Percentiles rank a stretch among this genome's conserved stretches.
Evolutionary conservation across 495 filamentous ascomycete genomes (phyloP).

Genomic region (Xylaria nigripes): DNA sequence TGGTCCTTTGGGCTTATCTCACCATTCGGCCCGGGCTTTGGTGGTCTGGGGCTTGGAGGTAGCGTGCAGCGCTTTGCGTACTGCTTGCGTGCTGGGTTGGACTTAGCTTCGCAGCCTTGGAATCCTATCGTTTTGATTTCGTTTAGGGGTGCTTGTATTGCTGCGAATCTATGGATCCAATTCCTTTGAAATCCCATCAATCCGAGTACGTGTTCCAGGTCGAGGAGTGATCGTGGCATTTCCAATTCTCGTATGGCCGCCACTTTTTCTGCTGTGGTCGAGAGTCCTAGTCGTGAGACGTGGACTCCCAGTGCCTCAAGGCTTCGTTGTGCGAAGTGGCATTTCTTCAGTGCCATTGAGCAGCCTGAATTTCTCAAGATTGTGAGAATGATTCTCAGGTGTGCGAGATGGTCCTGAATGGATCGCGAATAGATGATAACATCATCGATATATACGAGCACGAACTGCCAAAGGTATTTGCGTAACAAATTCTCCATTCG

Average conservation of each 20-base stretch:
- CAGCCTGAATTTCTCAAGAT: constrained; percentile 1
- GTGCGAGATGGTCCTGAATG: not conserved
- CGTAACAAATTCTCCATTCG: constrained; percentile 9
- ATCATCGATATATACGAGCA: constrained; percentile 1
- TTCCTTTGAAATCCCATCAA: not conserved
- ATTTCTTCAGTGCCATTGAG: constrained; percentile 8
- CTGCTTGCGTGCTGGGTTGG: not conserved
- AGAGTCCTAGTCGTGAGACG: constrained; percentile 3
- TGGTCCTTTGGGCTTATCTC: not conserved
- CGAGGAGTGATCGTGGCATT: not conserved
- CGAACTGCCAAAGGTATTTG: not conserved
- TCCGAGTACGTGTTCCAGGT: not conserved
- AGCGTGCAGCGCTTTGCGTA: not conserved
- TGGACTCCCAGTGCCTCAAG: constrained; percentile 2
- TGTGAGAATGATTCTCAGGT: not conserved
- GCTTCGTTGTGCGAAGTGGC: constrained; percentile 7
- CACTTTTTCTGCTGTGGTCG: not conserved
- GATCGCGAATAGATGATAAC: constrained; percentile 11
- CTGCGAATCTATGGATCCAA: not conserved
- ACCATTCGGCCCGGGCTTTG: not conserved
- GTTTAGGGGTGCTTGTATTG: not conserved
- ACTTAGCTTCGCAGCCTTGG: not conserved
- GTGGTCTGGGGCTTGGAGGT: not conserved
- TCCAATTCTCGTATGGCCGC: not conserved
- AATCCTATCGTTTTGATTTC: not conserved